Percentiles rank a stretch among this genome's conserved stretches.
phyloP scores from a whole-genome alignment of 192 early-diverging fungal species.

The Geranomyces variabilis region DNA sequence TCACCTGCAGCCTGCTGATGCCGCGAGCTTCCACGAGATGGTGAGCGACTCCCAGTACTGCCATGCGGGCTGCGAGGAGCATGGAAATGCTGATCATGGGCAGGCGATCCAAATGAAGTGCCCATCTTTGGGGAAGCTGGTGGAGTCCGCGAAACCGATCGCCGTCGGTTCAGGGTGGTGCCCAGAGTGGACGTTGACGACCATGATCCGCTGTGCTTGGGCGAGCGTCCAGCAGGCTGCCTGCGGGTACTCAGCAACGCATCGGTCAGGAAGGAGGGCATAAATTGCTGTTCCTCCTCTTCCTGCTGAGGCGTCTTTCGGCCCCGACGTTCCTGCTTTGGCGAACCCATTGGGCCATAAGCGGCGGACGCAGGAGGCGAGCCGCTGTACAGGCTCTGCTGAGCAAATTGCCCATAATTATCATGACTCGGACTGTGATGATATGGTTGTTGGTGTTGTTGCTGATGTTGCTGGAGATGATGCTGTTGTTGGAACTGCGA shows the following conservation, averaged over 20 bases:
- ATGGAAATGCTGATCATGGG: not conserved
- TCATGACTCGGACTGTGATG: slow-evolving; percentile 1
- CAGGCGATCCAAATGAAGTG: not conserved
- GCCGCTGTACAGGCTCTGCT: not conserved
- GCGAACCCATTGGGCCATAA: not conserved
- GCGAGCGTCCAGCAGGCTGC: not conserved
- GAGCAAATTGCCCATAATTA: not conserved
- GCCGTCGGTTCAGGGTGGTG: not conserved
- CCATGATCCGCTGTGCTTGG: not conserved
- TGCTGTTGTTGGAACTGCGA: slow-evolving; percentile 1
- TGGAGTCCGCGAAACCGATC: slow-evolving; percentile 2
- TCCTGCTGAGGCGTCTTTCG: not conserved
- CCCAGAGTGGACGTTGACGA: not conserved
- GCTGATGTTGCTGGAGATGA: not conserved
- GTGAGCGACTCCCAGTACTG: not conserved
- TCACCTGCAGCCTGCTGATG: not conserved
- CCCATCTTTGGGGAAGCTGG: not conserved
- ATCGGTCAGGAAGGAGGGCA: slow-evolving; percentile 24
- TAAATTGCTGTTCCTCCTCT: slow-evolving; percentile 11
- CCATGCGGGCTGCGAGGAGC: not conserved
- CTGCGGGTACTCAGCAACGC: slow-evolving; percentile 6
- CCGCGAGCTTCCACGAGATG: not conserved
- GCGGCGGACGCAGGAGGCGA: not conserved
- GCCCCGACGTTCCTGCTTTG: not conserved
- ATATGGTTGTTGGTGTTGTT: too few species aligned